phyloP scores from a whole-genome alignment of 2,329 filamentous ascomycete genomes.

The Talaromyces sp. region DNA sequence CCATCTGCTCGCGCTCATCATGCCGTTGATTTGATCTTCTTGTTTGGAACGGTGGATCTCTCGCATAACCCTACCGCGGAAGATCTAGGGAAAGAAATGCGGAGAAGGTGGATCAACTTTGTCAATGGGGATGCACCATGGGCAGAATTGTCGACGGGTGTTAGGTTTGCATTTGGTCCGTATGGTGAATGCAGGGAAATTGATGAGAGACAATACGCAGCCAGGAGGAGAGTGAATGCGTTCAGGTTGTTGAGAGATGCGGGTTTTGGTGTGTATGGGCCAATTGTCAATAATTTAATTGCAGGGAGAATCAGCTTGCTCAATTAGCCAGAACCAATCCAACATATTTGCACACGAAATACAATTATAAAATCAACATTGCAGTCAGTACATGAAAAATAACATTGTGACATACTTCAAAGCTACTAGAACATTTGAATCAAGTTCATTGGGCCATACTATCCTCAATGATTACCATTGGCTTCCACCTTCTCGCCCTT shows the following conservation, averaged over 20 bases:
- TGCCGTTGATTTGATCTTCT: slow-evolving; percentile 42
- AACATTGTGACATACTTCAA: not conserved
- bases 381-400: not conserved
- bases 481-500: slow-evolving; percentile 16
- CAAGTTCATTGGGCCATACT: not conserved
- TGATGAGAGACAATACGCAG: slow-evolving; percentile 25
- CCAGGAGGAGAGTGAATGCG: slow-evolving; percentile 27
- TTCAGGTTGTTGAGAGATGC: slow-evolving; percentile 25
- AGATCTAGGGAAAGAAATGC: slow-evolving; percentile 30
- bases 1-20: slow-evolving; percentile 43
- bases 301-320: slow-evolving; percentile 40
- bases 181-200: slow-evolving; percentile 30
- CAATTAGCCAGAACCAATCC: slow-evolving; percentile 19
- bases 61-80: slow-evolving; percentile 29
- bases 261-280: slow-evolving; percentile 23
- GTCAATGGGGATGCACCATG: slow-evolving; percentile 33
- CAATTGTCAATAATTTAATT: slow-evolving; percentile 26
- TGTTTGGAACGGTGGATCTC: slow-evolving; percentile 39
- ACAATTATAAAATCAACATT: not conserved
- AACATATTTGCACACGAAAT: not conserved
- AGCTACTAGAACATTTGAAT: no score
- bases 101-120: slow-evolving; percentile 38
- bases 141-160: slow-evolving; percentile 15
- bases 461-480: not conserved
- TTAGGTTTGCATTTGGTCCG: slow-evolving; percentile 37